Base-by-base conservation (phyloP, 2,329 filamentous ascomycete species). In the Sclerotinia sclerotiorum region DNA sequence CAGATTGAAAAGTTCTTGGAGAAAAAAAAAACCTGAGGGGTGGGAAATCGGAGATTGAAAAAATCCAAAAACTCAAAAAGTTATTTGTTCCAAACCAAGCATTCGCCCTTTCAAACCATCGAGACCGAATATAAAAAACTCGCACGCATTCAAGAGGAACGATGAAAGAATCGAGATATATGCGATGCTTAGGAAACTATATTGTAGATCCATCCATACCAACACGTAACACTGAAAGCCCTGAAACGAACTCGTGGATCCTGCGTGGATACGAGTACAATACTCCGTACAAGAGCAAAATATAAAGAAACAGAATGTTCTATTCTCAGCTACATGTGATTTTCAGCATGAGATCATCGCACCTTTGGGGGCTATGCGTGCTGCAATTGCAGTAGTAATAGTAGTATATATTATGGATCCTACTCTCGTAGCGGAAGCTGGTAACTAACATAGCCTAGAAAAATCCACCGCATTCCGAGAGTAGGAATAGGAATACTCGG, bases 221-320 rank as follows among this genome's bases (percentile, higher is more conserved):
- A 24, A 39, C 8, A 17, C 7, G 11, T 24, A 32, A 44, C 56
- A 11, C 15, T 44, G 57, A 60, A 60, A 32, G 29, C 56, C 11
- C 15, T 44, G 57, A 60, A 60, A 60, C 42, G 21, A 60, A 46
- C 10, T n/a, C 57, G 57, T 60, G 39, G 39, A 60, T 29, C 21
- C 15, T 60, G 56, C 54, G 56, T 46, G 39, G 57, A 15, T 21
- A 29, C 42, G 39, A 11, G 11, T 39, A 6, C 29, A 13, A n/a
- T n/a, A n/a, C n/a, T n/a, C n/a, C n/a, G 11, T 1, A 39, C 35
- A 46, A 29, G 56, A 60, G 6, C 35, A 15, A 29, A 19, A 60
- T 17, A 15, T 60, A 42, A 29, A 46, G 39, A 27, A 11, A 29
- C 13, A 17, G 8, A 56, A 32, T 29, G 8, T 46, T 29, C 24